phyloP scores from a whole-genome alignment of 495 filamentous ascomycete species.

The Penicillium goetzii region DNA sequence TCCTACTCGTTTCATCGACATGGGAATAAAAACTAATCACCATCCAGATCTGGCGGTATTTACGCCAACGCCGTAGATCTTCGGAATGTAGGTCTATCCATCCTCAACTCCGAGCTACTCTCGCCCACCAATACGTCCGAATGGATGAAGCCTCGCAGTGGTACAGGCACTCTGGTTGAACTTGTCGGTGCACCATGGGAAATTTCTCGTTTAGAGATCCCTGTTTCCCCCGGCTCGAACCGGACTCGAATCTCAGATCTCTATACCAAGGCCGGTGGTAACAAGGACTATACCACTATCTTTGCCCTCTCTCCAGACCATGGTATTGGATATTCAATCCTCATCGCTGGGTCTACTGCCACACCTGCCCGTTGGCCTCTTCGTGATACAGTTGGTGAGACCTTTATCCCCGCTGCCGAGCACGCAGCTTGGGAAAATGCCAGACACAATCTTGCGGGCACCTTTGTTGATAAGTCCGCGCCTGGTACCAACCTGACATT shows the following conservation, averaged over 20 bases:
- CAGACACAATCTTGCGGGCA: background rate
- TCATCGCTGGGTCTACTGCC: slow-evolving; percentile 1
- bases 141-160: slow-evolving; percentile 45
- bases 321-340: slow-evolving; percentile 20
- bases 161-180: slow-evolving; percentile 17
- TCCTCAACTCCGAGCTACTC: slow-evolving; percentile 50
- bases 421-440: slow-evolving; percentile 3
- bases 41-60: background rate
- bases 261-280: slow-evolving; percentile 24
- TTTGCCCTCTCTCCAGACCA: slow-evolving; percentile 25
- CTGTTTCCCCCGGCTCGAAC: slow-evolving; percentile 20
- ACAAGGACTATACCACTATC: slow-evolving; percentile 18
- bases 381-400: background rate
- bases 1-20: too few relatives aligned
- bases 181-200: slow-evolving; percentile 25
- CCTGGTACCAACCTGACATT: slow-evolving; percentile 4
- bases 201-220: slow-evolving; percentile 8
- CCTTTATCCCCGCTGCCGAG: background rate
- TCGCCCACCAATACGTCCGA: slow-evolving; percentile 39
- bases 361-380: slow-evolving; percentile 5
- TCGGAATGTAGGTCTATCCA: slow-evolving; percentile 43
- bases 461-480: background rate
- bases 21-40: background rate
- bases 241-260: slow-evolving; percentile 22
- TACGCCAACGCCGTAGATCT: slow-evolving; percentile 12